Conservation (phyloP, 371 early-diverging fungal genomes). For the Syncephalastrum sp. region DNA sequence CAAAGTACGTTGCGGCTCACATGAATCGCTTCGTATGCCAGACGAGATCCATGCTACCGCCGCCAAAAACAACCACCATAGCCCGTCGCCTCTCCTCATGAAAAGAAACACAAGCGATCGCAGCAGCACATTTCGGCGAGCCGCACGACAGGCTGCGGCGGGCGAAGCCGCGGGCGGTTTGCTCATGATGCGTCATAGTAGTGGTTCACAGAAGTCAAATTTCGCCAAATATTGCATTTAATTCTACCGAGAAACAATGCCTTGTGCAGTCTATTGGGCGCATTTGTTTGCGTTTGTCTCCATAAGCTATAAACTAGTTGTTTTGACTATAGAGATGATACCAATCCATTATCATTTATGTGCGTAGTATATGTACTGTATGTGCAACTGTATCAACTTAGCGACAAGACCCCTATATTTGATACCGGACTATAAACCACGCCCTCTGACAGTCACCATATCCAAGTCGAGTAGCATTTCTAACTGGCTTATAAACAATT, state of each 20-base stretch:
- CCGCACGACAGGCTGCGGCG: constrained; percentile 8
- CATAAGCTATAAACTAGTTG: too few species aligned
- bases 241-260: too few species aligned
- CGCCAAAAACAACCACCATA: neutral
- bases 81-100: neutral
- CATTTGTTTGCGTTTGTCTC: too few species aligned
- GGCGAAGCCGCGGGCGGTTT: constrained; percentile 15
- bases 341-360: neutral
- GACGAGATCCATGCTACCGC: constrained; percentile 9
- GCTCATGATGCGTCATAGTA: constrained; percentile 4
- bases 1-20: constrained; percentile 12
- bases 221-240: too few species aligned
- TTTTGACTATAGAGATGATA: constrained; percentile 1
- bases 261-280: too few species aligned
- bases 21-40: constrained; percentile 12
- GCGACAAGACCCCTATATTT: too few species aligned
- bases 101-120: neutral
- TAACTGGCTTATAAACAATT: too few species aligned
- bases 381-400: too few species aligned
- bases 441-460: too few species aligned
- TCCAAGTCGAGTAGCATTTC: too few species aligned
- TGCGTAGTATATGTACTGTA: neutral
- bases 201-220: too few species aligned
- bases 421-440: too few species aligned
- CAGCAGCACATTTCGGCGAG: constrained; percentile 12